Evolutionary conservation across 2,329 filamentous ascomycete genomes (phyloP), one percentile per base, ranked within the genome.

Genomic region (Kalaharituber pfeilii): DNA sequence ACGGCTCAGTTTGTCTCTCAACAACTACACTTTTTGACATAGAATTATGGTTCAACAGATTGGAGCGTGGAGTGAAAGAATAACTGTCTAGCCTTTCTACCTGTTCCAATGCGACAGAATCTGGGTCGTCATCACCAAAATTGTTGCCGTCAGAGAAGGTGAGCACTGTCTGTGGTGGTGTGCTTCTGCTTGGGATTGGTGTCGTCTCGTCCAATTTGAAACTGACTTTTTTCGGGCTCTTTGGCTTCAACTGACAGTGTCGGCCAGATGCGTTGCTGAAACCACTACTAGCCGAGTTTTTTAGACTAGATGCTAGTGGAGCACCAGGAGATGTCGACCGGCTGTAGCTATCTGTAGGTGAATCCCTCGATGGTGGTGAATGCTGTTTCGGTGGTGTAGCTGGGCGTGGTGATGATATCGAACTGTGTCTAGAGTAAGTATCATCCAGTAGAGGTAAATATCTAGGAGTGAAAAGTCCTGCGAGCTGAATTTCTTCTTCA

Each of bases 171-270:
- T 50, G 25, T 18, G 58, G 55, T 13, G 59, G 59, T 20, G 58
- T 60, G 25, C 59, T 61, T 20, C 59, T 59, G 8, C 58, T 60
- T 20, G 59, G 59, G 13, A 61, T 58, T 9, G 55, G 53, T 39
- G 51, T 57, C 50, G 59, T 57, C 25, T 61, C 58, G 24, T 61
- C 59, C 33, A 61, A 59, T 24, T 57, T 57, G 49, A 61, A 61
- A 36, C 58, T 61, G 51, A 61, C 59, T 47, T 53, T 58, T 30
- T 61, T 61, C 24, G 59, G 59, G 18, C 56, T 59, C 54, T 61
- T 61, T 44, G 56, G 59, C 49, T 57, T 60, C 49, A 49, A 42
- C 18, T 33, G 27, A n/a, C n/a, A n/a, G 18, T 25, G 42, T 7
- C 18, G 18, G 13, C 44, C 50, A 7, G 52, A 54, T 27, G 54